These are phyloP conservation scores for Moniliophthora roreri DNA, from an alignment of 1,284 basidiomycete genomes.

Conservation along the genomic window DNA sequence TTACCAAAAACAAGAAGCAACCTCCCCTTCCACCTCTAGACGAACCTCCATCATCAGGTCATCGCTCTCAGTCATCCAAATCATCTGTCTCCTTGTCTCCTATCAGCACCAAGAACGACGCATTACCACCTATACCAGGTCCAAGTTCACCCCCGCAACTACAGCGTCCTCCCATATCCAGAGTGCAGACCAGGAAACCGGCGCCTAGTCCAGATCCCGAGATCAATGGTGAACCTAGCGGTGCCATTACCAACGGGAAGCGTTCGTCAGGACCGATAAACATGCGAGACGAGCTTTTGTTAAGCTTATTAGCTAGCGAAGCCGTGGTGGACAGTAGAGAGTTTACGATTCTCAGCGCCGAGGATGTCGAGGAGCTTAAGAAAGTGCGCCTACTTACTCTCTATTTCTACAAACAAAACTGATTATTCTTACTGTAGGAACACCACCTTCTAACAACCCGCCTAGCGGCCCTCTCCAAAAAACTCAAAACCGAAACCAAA, in stretches of 20 bases:
- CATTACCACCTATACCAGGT: slow-evolving; percentile 6
- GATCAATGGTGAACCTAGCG: slow-evolving; percentile 11
- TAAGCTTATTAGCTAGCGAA: slow-evolving; percentile 84
- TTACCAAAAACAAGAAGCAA: slow-evolving; percentile 5
- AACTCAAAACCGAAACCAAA: slow-evolving; percentile 73
- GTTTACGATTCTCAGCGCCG: slow-evolving; percentile 73
- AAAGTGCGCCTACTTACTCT: slow-evolving; percentile 53
- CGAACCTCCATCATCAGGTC: too few species aligned
- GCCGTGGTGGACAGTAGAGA: slow-evolving; percentile 81
- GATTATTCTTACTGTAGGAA: slow-evolving; percentile 50
- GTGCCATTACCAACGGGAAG: too few species aligned
- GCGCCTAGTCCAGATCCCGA: slow-evolving; percentile 23
- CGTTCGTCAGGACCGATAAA: slow-evolving; percentile 44
- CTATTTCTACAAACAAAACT: slow-evolving; percentile 1
- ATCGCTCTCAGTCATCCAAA: slow-evolving; percentile 38
- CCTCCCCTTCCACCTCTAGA: slow-evolving; percentile 1
- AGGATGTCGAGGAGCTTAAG: slow-evolving; percentile 90
- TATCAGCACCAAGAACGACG: neutral
- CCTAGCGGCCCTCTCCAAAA: slow-evolving; percentile 61
- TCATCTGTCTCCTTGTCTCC: slow-evolving; percentile 36
- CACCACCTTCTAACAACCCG: slow-evolving; percentile 64
- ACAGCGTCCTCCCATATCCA: slow-evolving; percentile 11
- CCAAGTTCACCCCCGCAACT: slow-evolving; percentile 5
- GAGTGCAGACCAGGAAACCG: slow-evolving; percentile 14
- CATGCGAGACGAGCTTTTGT: slow-evolving; percentile 74